Evolutionary conservation across 108 stramenopile species (phyloP).

Genomic region (Bacterosira constricta): DNA sequence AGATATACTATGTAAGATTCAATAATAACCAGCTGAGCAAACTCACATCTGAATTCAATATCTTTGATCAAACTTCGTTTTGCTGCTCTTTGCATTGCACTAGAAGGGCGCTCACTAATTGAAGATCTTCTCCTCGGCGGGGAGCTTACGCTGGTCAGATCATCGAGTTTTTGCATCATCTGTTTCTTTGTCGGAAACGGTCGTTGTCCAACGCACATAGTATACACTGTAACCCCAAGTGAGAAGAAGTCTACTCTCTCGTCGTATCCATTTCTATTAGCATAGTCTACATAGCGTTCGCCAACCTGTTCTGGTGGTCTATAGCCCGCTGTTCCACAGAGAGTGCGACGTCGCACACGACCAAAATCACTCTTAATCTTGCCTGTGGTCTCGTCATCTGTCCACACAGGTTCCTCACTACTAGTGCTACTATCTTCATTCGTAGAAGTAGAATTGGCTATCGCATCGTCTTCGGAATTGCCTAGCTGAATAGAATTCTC

Average conservation of each 20-base stretch:
- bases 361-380: slow-evolving; percentile 2
- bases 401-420: slow-evolving; percentile 10
- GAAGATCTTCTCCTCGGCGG: slow-evolving; percentile 9
- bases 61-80: slow-evolving; percentile 20
- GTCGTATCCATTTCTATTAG: slow-evolving; percentile 33
- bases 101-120: background rate
- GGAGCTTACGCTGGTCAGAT: slow-evolving; percentile 13
- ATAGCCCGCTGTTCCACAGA: slow-evolving; percentile 44
- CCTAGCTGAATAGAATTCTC: slow-evolving; percentile 1
- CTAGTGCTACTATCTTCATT: slow-evolving; percentile 1
- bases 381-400: slow-evolving; percentile 8
- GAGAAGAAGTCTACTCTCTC: slow-evolving; percentile 44
- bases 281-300: slow-evolving; percentile 21
- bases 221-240: slow-evolving; percentile 34
- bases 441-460: background rate
- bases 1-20: background rate
- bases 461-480: background rate
- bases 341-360: slow-evolving; percentile 27
- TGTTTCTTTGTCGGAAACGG: slow-evolving; percentile 44
- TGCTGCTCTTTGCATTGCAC: background rate
- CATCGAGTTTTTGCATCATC: no score
- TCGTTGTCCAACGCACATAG: slow-evolving; percentile 31
- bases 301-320: slow-evolving; percentile 47
- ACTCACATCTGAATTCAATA: slow-evolving; percentile 14
- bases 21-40: no score